Conservation (phyloP, 768 basidiomycete genomes). For the Basidioascus undulatus region DNA sequence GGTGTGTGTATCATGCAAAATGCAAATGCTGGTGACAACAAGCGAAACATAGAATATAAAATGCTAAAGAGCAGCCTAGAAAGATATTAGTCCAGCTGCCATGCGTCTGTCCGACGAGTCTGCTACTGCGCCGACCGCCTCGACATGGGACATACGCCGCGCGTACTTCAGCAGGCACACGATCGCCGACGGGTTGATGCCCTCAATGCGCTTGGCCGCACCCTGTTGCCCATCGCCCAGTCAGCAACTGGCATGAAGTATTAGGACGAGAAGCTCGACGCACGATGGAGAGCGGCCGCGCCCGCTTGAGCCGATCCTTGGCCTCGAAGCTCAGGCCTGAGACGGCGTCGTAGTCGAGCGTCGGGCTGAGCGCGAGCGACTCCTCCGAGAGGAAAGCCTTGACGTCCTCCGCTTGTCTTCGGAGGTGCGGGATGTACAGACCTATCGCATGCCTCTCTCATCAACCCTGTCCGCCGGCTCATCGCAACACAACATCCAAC, state of each 20-base stretch:
- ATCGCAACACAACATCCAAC: background rate
- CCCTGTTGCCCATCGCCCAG: conserved; percentile 27
- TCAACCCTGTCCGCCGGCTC: background rate
- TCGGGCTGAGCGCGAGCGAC: conserved; percentile 36
- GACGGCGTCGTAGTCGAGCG: conserved; percentile 42
- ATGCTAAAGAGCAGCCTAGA: too few species aligned
- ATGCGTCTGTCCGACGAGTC: background rate
- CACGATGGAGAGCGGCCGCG: conserved; percentile 47
- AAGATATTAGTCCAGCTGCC: too few species aligned
- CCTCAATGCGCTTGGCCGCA: conserved; percentile 79
- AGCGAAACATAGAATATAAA: too few species aligned
- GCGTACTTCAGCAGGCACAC: conserved; percentile 44
- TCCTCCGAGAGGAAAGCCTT: conserved; percentile 53
- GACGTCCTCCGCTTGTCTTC: conserved; percentile 52
- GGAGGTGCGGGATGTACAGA: conserved; percentile 24
- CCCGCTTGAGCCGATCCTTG: conserved; percentile 32
- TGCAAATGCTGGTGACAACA: too few species aligned
- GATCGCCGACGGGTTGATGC: conserved; percentile 64
- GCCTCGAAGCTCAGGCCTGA: conserved; percentile 54
- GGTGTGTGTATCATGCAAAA: too few species aligned
- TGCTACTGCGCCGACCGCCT: conserved; percentile 3
- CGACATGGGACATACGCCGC: conserved; percentile 7
- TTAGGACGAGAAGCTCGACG: conserved; percentile 6
- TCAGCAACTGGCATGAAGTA: background rate
- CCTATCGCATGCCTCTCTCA: conserved; percentile 4